These are phyloP conservation scores for Hypoxylon sp. DNA, from an alignment of 2,329 filamentous ascomycete genomes.

Conservation along the genomic window DNA sequence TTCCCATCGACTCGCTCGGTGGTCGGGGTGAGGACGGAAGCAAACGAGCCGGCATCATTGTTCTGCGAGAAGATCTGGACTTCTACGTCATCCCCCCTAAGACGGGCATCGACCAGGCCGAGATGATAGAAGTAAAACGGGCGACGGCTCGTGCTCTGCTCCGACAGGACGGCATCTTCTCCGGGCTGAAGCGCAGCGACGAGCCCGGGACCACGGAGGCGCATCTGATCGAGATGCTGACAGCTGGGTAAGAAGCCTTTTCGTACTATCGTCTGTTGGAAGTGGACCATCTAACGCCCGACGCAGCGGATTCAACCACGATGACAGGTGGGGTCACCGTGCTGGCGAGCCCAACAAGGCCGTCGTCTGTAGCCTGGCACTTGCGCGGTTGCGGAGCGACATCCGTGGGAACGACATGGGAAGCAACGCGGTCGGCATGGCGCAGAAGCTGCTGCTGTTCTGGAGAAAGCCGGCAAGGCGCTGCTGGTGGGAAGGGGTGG, in stretches of 20 bases:
- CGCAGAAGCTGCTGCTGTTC: constrained; percentile 95
- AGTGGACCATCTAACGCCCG: constrained; percentile 25
- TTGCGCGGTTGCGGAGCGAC: constrained; percentile 91
- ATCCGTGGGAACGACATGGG: constrained; percentile 81
- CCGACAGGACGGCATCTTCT: constrained; percentile 93
- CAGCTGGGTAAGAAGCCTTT: constrained; percentile 77
- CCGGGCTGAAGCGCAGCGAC: constrained; percentile 91
- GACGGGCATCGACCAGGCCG: constrained; percentile 80
- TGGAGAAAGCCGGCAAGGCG: constrained; percentile 96
- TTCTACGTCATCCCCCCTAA: constrained; percentile 95
- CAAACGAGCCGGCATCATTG: constrained; percentile 96
- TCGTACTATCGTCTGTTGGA: not conserved
- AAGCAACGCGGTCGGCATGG: constrained; percentile 91
- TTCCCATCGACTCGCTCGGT: constrained; percentile 76
- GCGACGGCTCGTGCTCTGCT: constrained; percentile 87
- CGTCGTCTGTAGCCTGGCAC: constrained; percentile 94
- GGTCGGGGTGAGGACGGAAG: constrained; percentile 64
- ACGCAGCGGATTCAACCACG: constrained; percentile 89
- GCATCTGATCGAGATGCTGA: constrained; percentile 98
- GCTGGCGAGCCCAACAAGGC: constrained; percentile 98
- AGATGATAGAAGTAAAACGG: constrained; percentile 97
- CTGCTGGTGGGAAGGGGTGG: constrained; percentile 99
- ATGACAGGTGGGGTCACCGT: constrained; percentile 94
- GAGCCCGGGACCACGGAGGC: constrained; percentile 97
- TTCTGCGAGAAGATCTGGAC: constrained; percentile 92